Evolutionary conservation across 2,329 filamentous ascomycete species (phyloP).

Genomic region (Aureobasidium namibiae): DNA sequence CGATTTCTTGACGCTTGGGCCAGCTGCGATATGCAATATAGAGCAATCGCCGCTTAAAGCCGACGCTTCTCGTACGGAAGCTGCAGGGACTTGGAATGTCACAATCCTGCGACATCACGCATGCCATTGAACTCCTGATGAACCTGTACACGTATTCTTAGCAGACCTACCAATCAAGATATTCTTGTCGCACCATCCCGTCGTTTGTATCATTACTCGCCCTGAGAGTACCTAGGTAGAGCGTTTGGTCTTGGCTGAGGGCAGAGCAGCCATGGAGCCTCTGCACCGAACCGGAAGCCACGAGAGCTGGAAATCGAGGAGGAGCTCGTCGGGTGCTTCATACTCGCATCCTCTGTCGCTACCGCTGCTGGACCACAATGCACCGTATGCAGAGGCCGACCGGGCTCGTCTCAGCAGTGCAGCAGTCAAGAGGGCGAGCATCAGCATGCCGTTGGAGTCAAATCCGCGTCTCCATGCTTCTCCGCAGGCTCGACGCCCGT

Average conservation of each 20-base stretch:
- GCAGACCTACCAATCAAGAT: not conserved
- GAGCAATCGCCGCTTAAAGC: not conserved
- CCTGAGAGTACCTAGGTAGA: too few relatives aligned
- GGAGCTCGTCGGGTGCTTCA: constrained; percentile 33
- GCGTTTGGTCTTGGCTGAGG: too few relatives aligned
- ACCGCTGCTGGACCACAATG: constrained; percentile 40
- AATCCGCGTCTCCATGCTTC: constrained; percentile 6
- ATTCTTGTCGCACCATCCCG: too few relatives aligned
- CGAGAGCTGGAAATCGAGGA: constrained; percentile 31
- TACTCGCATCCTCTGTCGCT: constrained; percentile 29
- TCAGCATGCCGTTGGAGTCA: constrained; percentile 52
- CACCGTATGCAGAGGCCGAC: constrained; percentile 51
- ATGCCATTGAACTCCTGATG: too few relatives aligned
- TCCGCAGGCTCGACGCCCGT: constrained; percentile 14
- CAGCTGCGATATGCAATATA: not conserved
- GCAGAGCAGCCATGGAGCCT: constrained; percentile 13
- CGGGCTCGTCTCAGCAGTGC: constrained; percentile 39
- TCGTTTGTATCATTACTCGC: too few relatives aligned
- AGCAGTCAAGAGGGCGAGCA: constrained; percentile 51
- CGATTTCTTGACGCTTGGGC: not conserved
- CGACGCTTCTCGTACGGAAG: not conserved
- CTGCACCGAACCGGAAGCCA: constrained; percentile 17
- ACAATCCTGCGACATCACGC: not conserved
- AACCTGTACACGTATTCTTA: not conserved
- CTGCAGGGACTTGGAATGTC: not conserved